These are phyloP conservation scores for Trypethelium eluteriae DNA, from an alignment of 495 filamentous ascomycete genomes.

Conservation along the genomic window DNA sequence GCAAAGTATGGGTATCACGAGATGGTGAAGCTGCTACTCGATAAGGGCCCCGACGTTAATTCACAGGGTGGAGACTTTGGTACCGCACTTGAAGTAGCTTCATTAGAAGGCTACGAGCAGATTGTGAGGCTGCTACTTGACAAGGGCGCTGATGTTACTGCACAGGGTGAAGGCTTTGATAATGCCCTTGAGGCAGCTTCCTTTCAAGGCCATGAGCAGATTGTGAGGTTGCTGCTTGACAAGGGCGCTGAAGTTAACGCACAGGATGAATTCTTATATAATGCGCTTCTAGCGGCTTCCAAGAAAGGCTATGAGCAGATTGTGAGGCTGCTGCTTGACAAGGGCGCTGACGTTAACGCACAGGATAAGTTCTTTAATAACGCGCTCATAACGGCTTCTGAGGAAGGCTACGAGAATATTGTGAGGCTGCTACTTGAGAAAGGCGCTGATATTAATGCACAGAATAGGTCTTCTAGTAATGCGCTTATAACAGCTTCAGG, in stretches of 20 bases:
- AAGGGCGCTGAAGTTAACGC: conserved; percentile 20
- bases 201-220: conserved; percentile 11
- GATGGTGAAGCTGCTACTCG: conserved; percentile 13
- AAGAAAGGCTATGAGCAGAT: conserved; percentile 12
- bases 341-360: no score
- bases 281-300: conserved; percentile 19
- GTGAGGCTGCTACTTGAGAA: conserved; percentile 14
- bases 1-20: neutral
- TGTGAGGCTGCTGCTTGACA: conserved; percentile 15
- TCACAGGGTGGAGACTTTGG: conserved; percentile 20
- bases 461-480: no score
- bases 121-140: conserved; percentile 16
- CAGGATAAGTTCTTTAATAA: no score
- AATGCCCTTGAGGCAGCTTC: conserved; percentile 19
- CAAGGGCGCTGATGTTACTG: conserved; percentile 18
- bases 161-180: conserved; percentile 12
- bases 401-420: conserved; percentile 11
- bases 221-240: conserved; percentile 14
- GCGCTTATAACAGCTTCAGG: no score
- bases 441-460: conserved; percentile 2
- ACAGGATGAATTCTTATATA: conserved; percentile 15
- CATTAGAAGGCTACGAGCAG: conserved; percentile 10
- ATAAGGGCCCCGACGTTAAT: conserved; percentile 22
- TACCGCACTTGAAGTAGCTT: conserved; percentile 20
- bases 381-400: no score